Evolutionary conservation across 306 rosid genomes (phyloP), one percentile per base, ranked within the genome.

Genomic region (Castanea mollissima): DNA sequence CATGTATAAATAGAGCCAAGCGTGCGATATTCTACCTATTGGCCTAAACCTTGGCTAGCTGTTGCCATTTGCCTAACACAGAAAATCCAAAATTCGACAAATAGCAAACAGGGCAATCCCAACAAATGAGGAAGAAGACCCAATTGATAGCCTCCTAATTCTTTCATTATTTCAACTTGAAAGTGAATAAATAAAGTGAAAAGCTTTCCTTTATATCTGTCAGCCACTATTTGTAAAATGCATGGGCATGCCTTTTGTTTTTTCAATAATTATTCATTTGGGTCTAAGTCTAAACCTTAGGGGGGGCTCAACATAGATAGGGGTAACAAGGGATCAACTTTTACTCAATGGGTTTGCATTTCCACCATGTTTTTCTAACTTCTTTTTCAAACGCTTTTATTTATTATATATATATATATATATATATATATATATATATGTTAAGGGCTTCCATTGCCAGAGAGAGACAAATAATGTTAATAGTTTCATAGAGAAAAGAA

Each of bases 201-300:
- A 25, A 21, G 16, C 13, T 60, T 71, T 12, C 64, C 73, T 59
- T 59, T 31, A 15, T 63, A 15, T 46, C 31, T 75, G 80, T 76
- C 77, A 76, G 55, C 80, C 80, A 49, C 54, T 49, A 49, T 49
- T 49, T 49, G 54, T 49, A 49, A 49, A 49, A 49, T 49, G 54
- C 54, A 49, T 49, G 54, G 54, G 16, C 54, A 49, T 49, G 54
- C 54, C 54, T 49, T 3, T 38, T 38, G 46, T 38, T 38, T 38
- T 49, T 49, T 49, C 54, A 49, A 49, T 12, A 49, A 12, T 49
- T 4, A 49, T 38, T 38, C 46, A 38, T 10, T 49, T 49, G 54
- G 16, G 54, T 49, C 46, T 38, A 13, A 49, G 54, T 49, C 54
- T 49, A 49, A 49, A 11, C 54, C 54, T 13, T 49, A 49, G 54